Base-by-base conservation (phyloP, 2,329 filamentous ascomycete species). In the Waltergamsia citrina region DNA sequence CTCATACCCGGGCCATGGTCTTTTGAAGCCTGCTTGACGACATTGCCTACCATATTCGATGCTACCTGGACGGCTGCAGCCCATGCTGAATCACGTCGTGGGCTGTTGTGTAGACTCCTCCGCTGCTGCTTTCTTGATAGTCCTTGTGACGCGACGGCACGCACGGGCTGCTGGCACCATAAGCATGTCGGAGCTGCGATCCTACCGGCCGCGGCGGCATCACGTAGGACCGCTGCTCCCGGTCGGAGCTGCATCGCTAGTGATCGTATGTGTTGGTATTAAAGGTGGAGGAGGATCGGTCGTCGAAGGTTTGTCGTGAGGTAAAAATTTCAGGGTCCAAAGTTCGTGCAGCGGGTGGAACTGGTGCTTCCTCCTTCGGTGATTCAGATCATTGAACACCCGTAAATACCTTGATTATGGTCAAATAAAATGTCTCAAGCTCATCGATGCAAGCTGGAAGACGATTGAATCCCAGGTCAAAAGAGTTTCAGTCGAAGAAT, bases 41-140 rank as follows among this genome's bases (percentile, higher is more conserved):
- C 75, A 52, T 80, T 81, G 45, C 71, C 71, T 44, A 87, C 79
- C 39, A 87, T 71, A 54, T 81, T 81, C 44, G 82, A 71, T 24
- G 77, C 76, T 12, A 80, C 74, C 17, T 74, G 72, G 14, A 85
- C 80, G 7, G 83, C 83, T 29, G 85, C 81, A 3, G 78, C 81
- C 71, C 82, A 85, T 32, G 78, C 77, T n/a, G 81, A 87, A 19
- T 65, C 61, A 18, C 61, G 57, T 30, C 49, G 57, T 6, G 58
- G 48, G 7, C 60, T 63, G 12, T 58, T 59, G 45, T 74, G 70
- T 39, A 71, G 38, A 20, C 43, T 36, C 18, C 52, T 43, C 34
- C 47, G 47, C 20, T 49, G 50, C 41, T 54, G 50, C 38, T 56
- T 30, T 7, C n/a, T 32, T 7, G 26, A 28, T 32, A 14, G 21